A percentile compares a stretch with the other conserved stretches of the same genome.
These are phyloP conservation scores for Amphicarpaea edgeworthii DNA, from an alignment of 306 rosid genomes.

Conservation along the genomic window DNA sequence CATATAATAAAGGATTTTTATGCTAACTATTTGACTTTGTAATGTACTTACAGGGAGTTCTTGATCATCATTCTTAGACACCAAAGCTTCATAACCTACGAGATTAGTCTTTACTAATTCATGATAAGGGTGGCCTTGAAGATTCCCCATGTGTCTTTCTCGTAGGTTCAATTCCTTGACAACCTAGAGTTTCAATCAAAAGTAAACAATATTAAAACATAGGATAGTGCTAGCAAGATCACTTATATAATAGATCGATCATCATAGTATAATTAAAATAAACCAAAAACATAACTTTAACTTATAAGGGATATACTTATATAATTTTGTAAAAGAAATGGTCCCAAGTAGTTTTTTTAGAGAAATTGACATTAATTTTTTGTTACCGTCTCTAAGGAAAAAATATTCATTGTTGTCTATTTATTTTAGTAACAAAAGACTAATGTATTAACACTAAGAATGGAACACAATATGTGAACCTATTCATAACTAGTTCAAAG, in stretches of 20 bases:
- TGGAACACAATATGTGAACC: no score
- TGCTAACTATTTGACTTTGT: neutral
- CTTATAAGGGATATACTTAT: neutral
- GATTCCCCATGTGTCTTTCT: constrained; percentile 84
- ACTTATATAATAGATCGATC: neutral
- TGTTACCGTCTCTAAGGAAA: neutral
- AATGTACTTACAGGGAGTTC: constrained; percentile 74
- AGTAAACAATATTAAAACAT: neutral
- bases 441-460: no score
- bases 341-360: neutral
- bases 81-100: constrained; percentile 58
- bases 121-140: constrained; percentile 65
- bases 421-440: no score
- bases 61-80: constrained; percentile 54
- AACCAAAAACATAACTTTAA: neutral
- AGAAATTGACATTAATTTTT: neutral
- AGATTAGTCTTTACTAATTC: constrained; percentile 61
- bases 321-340: neutral
- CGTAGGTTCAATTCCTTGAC: constrained; percentile 69
- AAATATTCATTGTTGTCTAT: neutral
- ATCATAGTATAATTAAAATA: neutral
- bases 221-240: neutral
- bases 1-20: neutral
- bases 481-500: no score
- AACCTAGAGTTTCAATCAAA: constrained; percentile 58